A percentile compares a stretch with the other conserved stretches of the same genome.
Evolutionary conservation across 768 basidiomycete species (phyloP).

Genomic region (Naematelia aurantialba): DNA sequence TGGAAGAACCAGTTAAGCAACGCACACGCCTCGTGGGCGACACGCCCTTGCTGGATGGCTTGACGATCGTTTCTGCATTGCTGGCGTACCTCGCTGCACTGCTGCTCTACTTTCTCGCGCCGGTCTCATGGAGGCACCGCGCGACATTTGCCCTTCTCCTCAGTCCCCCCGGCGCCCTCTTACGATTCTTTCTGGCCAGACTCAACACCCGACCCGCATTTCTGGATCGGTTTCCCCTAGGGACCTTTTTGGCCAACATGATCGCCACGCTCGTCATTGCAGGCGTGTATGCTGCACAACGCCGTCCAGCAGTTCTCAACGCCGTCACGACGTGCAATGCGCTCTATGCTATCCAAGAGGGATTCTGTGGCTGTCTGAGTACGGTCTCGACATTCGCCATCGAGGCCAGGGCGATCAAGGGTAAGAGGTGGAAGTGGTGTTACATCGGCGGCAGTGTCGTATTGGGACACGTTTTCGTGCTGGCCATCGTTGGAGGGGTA

Average conservation of each 20-base stretch:
- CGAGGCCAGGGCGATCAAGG: conserved; percentile 63
- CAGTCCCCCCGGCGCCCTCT: conserved; percentile 80
- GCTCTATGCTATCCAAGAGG: conserved; percentile 78
- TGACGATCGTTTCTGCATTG: conserved; percentile 59
- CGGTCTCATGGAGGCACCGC: conserved; percentile 65
- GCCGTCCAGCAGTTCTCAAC: conserved; percentile 19
- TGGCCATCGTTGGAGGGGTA: conserved; percentile 69
- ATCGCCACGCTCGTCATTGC: conserved; percentile 80
- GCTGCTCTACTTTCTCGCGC: conserved; percentile 72
- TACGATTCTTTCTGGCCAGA: conserved; percentile 72
- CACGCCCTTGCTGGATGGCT: conserved; percentile 54
- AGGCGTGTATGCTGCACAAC: conserved; percentile 67
- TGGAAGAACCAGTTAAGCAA: background rate
- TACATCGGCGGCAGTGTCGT: conserved; percentile 71
- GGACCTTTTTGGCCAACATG: conserved; percentile 50
- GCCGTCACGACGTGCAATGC: conserved; percentile 45
- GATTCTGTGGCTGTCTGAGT: conserved; percentile 91
- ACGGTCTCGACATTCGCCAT: conserved; percentile 90
- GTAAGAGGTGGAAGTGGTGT: conserved; percentile 59
- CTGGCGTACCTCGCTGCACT: conserved; percentile 71
- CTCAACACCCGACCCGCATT: conserved; percentile 59
- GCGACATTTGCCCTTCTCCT: conserved; percentile 85
- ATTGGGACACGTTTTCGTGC: conserved; percentile 64
- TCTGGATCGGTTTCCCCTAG: conserved; percentile 48
- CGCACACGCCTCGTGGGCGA: background rate